Conservation (phyloP, 495 filamentous ascomycete genomes). For the Talaromyces liani region DNA sequence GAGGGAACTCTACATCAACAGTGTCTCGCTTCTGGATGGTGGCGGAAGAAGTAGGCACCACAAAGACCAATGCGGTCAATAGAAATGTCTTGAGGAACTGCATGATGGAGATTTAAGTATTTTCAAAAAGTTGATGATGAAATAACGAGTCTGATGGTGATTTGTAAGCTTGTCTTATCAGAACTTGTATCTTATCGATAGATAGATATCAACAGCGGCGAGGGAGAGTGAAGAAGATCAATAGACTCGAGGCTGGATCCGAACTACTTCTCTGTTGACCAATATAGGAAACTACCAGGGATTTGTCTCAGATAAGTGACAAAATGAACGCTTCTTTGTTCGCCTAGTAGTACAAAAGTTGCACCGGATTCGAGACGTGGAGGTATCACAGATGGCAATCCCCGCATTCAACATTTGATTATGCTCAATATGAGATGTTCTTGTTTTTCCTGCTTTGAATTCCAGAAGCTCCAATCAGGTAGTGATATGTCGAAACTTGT, state of each 20-base stretch:
- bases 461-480: not conserved
- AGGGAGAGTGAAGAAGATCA: not conserved
- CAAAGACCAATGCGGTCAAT: not conserved
- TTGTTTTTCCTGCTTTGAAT: not conserved
- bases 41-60: not conserved
- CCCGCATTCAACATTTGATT: not conserved
- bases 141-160: not conserved
- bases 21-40: not conserved
- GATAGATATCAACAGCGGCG: not conserved
- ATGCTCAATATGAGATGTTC: not conserved
- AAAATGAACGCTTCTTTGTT: not conserved
- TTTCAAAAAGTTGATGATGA: not conserved
- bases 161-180: not conserved
- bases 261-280: not conserved
- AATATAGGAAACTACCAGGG: not conserved
- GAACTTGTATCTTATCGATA: not conserved
- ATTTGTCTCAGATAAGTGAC: not conserved
- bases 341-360: not conserved
- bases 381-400: not conserved
- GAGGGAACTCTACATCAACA: not conserved
- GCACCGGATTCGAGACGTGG: not conserved
- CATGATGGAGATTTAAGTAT: not conserved
- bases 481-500: not conserved
- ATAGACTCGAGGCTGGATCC: not conserved
- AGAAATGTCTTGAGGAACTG: not conserved